These are phyloP conservation scores for Juglanconis sp. DNA, from an alignment of 2,329 filamentous ascomycete species.

Conservation along the genomic window DNA sequence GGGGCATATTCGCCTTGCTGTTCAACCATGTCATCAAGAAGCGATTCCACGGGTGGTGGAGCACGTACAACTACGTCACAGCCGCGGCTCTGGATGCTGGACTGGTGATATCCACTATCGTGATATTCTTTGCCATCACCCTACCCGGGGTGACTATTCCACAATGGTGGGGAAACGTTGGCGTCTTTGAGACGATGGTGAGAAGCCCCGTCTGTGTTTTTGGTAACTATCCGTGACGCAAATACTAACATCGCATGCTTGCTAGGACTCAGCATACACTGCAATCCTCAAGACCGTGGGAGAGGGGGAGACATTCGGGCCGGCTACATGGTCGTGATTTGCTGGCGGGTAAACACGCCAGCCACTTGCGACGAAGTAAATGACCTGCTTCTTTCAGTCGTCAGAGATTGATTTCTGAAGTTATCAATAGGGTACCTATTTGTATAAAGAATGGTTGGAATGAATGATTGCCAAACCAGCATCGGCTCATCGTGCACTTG, in stretches of 20 bases:
- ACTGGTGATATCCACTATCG: constrained; percentile 35
- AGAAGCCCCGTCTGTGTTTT: constrained; percentile 28
- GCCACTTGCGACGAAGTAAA: too few species aligned
- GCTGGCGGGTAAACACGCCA: too few species aligned
- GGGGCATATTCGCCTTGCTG: constrained; percentile 54
- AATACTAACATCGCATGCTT: constrained; percentile 25
- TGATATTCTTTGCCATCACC: constrained; percentile 36
- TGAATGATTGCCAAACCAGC: too few species aligned
- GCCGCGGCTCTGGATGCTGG: constrained; percentile 38
- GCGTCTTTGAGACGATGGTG: constrained; percentile 37
- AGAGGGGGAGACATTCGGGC: constrained; percentile 34
- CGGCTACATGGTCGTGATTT: constrained; percentile 30
- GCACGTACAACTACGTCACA: constrained; percentile 43
- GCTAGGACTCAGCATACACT: constrained; percentile 30
- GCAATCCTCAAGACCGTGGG: constrained; percentile 30
- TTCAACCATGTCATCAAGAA: constrained; percentile 57
- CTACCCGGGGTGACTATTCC: constrained; percentile 35
- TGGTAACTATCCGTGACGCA: too few species aligned
- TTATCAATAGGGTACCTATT: too few species aligned
- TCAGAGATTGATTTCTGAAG: too few species aligned
- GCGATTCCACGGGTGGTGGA: constrained; percentile 58
- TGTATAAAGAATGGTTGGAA: too few species aligned
- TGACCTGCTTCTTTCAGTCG: too few species aligned
- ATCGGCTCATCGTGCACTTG: too few species aligned
- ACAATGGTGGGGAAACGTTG: constrained; percentile 52